These are phyloP conservation scores for Sporobolomyces phaffii DNA, from an alignment of 768 basidiomycete genomes.

Conservation along the genomic window DNA sequence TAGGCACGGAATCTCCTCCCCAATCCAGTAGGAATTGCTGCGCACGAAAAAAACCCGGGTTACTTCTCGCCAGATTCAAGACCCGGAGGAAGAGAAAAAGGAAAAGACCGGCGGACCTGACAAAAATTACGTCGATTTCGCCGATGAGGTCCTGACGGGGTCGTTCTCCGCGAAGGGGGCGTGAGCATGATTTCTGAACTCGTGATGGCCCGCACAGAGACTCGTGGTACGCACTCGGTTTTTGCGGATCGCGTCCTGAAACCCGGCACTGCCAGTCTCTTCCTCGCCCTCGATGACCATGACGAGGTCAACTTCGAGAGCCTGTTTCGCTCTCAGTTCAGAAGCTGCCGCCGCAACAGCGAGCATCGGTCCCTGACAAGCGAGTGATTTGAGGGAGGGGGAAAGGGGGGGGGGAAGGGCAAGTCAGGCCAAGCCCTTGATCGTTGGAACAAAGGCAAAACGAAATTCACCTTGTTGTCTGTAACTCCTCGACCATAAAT, in stretches of 20 bases:
- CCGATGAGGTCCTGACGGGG: conserved; percentile 67
- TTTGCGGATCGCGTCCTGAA: conserved; percentile 61
- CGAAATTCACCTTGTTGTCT: conserved; percentile 68
- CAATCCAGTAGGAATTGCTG: conserved; percentile 96
- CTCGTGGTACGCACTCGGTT: conserved; percentile 27
- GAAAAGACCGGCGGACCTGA: conserved; percentile 14
- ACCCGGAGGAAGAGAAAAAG: too few relatives aligned
- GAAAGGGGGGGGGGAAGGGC: neutral
- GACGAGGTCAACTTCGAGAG: conserved; percentile 77
- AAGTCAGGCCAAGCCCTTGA: too few relatives aligned
- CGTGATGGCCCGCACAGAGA: too few relatives aligned
- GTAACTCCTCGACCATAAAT: conserved; percentile 81
- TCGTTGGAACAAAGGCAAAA: too few relatives aligned
- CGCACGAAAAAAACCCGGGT: neutral
- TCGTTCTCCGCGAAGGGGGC: too few relatives aligned
- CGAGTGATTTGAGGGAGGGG: neutral
- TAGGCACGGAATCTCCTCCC: conserved; percentile 82
- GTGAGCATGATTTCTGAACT: too few relatives aligned
- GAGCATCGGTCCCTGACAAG: conserved; percentile 66
- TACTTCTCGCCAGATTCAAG: too few relatives aligned
- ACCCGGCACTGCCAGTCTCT: conserved; percentile 85
- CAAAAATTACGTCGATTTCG: conserved; percentile 76
- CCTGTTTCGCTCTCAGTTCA: conserved; percentile 63
- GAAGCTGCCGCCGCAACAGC: conserved; percentile 86
- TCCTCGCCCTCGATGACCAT: conserved; percentile 95